Percentiles rank a stretch among this genome's conserved stretches.
phyloP scores from a whole-genome alignment of 805 yeast genomes.

The Saturnispora sanitii region DNA sequence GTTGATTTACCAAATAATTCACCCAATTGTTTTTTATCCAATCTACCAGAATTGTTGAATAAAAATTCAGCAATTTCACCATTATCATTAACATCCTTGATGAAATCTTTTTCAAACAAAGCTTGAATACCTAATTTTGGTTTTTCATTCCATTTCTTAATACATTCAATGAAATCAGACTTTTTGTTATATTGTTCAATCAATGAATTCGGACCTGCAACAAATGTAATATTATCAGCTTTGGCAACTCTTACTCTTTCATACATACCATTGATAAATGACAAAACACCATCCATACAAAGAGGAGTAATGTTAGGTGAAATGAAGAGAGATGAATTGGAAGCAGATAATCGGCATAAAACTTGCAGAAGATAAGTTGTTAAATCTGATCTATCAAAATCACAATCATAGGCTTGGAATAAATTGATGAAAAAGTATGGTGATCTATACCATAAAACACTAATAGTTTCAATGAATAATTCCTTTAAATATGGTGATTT shows the following conservation, averaged over 20 bases:
- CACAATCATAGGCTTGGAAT: conserved; percentile 83
- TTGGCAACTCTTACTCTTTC: conserved; percentile 34
- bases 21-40: conserved; percentile 84
- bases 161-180: conserved; percentile 66
- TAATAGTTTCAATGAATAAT: conserved; percentile 71
- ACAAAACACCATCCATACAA: conserved; percentile 78
- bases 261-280: conserved; percentile 55
- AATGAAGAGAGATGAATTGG: conserved; percentile 71
- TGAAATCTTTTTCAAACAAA: conserved; percentile 56
- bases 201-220: conserved; percentile 22
- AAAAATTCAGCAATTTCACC: conserved; percentile 67
- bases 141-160: conserved; percentile 65
- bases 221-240: conserved; percentile 16
- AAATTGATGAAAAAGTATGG: conserved; percentile 68
- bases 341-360: conserved; percentile 68
- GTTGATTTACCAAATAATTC: conserved; percentile 73
- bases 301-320: conserved; percentile 88
- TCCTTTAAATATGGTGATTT: conserved; percentile 52
- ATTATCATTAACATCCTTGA: conserved; percentile 37
- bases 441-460: conserved; percentile 72
- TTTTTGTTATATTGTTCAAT: conserved; percentile 44
- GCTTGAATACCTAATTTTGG: conserved; percentile 67
- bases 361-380: conserved; percentile 57
- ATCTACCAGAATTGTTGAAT: conserved; percentile 65
- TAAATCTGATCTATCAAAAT: conserved; percentile 75